Evolutionary conservation across 2,329 filamentous ascomycete species (phyloP), one percentile per base, ranked within the genome.

Genomic region (Neocucurbitaria cava): DNA sequence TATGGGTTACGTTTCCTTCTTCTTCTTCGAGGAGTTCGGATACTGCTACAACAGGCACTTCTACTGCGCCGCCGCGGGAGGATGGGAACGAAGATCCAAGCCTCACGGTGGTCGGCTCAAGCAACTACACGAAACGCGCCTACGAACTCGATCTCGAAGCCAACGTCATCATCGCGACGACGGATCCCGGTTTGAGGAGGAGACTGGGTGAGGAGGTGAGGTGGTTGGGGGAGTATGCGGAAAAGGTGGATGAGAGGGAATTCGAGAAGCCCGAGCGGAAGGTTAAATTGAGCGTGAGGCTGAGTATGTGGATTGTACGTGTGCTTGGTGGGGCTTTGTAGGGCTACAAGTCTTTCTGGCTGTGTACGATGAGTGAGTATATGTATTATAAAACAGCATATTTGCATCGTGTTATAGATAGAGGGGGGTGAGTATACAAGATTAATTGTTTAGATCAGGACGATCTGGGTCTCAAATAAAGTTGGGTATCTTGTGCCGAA

Each of bases 261-360:
- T 89, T 97, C 75, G 86, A 89, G 47, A 89, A 81, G 66, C 87
- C 86, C 5, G 95, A 99, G 72, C 83, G 95, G 56, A 87, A 91
- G 53, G 95, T 98, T 0, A 87, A 92, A 1, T 80, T 96, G 70
- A 88, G 92, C 73, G 95, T 99, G 35, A 82, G 91, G 54, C 76
- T 96, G 57, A 91, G 92, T 3, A 96, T 98, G 92, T 96, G 91
- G 92, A 89, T 96, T 76, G 93, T 97, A 5, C 85, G 87, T 65
- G 80, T 91, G 30, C 84, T 96, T 7, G 94, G 94, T 0, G 94
- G 94, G 13, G 92, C 92, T n/a, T 79, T 98, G 71, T 97, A 61
- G 31, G n/a, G n/a, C n/a, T n/a, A n/a, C n/a, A n/a, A n/a, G n/a
- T n/a, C n/a, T n/a, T n/a, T n/a, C n/a, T n/a, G n/a, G n/a, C n/a